These are phyloP conservation scores for Aspergillus bertholletiae DNA, from an alignment of 495 filamentous ascomycete species.

Conservation along the genomic window DNA sequence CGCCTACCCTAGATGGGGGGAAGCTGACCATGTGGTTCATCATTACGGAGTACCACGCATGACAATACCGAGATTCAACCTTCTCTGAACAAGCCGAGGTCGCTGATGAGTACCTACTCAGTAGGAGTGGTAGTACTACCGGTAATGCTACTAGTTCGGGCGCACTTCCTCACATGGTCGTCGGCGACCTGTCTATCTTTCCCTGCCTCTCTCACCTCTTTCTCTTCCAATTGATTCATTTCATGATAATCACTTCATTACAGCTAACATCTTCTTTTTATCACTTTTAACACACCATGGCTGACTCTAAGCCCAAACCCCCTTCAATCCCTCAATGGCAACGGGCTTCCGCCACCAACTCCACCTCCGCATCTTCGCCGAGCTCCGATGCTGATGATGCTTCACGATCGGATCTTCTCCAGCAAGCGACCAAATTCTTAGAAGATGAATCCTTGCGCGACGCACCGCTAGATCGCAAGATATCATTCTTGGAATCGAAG, in stretches of 20 bases:
- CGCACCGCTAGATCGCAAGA: constrained; percentile 67
- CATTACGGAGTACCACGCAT: not conserved
- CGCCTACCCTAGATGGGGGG: not conserved
- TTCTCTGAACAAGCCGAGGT: not conserved
- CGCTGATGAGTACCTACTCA: no score
- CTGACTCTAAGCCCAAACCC: constrained; percentile 30
- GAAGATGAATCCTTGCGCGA: constrained; percentile 70
- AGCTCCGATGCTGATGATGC: constrained; percentile 30
- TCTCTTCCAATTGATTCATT: not conserved
- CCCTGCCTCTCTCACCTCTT: constrained; percentile 1
- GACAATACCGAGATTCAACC: not conserved
- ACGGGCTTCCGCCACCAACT: constrained; percentile 19
- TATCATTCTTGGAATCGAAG: constrained; percentile 75
- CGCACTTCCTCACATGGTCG: constrained; percentile 1
- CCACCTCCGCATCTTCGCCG: constrained; percentile 25
- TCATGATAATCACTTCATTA: constrained; percentile 1
- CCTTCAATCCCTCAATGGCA: constrained; percentile 50
- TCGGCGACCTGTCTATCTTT: not conserved
- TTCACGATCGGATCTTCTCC: constrained; percentile 48
- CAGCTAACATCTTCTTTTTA: not conserved
- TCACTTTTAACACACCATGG: constrained; percentile 26
- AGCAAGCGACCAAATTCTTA: constrained; percentile 77
- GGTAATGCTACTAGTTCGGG: no score
- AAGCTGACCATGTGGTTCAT: not conserved
- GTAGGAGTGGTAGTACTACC: no score